Evolutionary conservation across 78 protist species (phyloP), one percentile per base, ranked within the genome.

Genomic region (Tieghemostelium lacteum): DNA sequence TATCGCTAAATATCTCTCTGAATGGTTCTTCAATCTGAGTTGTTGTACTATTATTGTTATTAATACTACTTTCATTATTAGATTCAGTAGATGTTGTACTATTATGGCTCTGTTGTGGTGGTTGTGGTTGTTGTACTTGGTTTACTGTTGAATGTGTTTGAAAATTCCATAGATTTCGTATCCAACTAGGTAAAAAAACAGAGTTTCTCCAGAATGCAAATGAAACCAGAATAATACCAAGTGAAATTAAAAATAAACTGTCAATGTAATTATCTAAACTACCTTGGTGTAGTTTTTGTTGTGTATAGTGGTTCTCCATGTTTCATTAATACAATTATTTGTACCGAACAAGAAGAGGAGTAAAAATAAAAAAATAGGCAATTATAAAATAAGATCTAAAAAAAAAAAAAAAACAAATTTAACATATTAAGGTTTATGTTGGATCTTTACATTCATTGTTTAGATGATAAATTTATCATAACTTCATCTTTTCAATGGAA

Each of bases 1-100:
- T 65, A 36, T 77, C 87, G 19, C 42, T 36, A 49, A 49, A 77
- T 37, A 74, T 73, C 49, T 64, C 55, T 6, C 34, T 55, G 31
- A 33, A 29, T 63, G 63, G 45, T 55, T 77, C 60, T 26, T 33
- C 20, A 24, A 29, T 8, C 49, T 70, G 62, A 28, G 39, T 34
- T 24, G 8, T 70, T 70, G 57, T 22, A 49, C 28, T 42, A 17
- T 34, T 61, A 5, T 39, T 74, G 57, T 37, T 74, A 66, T 33
- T 63, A 52, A 6, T 63, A 12, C 19, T 66, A 37, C 31, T 64
- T 2, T 33, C n/a, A 37, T 34, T 65, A 65, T 37, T 39, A 39
- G 4, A 17, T 37, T 6, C 54, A 8, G 49, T 34, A 36, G 42
- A 65, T 3, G n/a, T 16, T 49, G 24, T 49, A 49, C 54, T 70